Evolutionary conservation across 805 yeast genomes (phyloP), one percentile per base, ranked within the genome.

Genomic region (Barnettozyma californica): DNA sequence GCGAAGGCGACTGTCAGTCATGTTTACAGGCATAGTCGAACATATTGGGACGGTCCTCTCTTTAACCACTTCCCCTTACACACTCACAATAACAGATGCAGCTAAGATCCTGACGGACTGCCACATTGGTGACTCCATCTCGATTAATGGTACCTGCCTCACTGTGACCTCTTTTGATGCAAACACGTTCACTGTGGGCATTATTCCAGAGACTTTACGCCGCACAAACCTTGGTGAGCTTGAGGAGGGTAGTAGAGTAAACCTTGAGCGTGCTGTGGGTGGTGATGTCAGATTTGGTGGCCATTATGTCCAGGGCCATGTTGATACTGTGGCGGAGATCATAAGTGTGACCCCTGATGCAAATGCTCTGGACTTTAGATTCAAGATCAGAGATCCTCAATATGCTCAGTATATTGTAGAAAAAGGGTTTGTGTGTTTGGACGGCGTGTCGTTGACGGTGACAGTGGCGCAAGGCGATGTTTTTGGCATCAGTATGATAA

Each of bases 1-100:
- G n/a, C n/a, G n/a, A n/a, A n/a, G n/a, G n/a, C n/a, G n/a, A n/a
- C n/a, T n/a, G n/a, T n/a, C n/a, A 13, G 53, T 13, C 41, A 91
- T 92, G 99, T 92, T 92, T 59, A 92, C 99, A 0, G 99, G 99
- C 27, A 80, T 92, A 41, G 95, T 92, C 4, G 99, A 92, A 63
- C 73, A 73, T 34, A 80, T 90, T 26, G 98, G 97, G 9, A 74
- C 80, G 1, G 82, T 87, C 5, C 51, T 61, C 11, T 40, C 43
- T 10, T 10, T 40, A n/a, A 40, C 43, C 21, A 91, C 88, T 3
- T 75, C 81, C 52, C 96, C 96, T 14, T 84, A 82, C 9, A 79
- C 95, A 0, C 61, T 90, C 36, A 77, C 80, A 3, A 77, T 92
- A 34, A 70, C 72, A 2, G 79, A 85, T 52, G 86, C 90, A 26